Base-by-base conservation (phyloP, 1,139 yeast genomes). In the Candida smagusa region DNA sequence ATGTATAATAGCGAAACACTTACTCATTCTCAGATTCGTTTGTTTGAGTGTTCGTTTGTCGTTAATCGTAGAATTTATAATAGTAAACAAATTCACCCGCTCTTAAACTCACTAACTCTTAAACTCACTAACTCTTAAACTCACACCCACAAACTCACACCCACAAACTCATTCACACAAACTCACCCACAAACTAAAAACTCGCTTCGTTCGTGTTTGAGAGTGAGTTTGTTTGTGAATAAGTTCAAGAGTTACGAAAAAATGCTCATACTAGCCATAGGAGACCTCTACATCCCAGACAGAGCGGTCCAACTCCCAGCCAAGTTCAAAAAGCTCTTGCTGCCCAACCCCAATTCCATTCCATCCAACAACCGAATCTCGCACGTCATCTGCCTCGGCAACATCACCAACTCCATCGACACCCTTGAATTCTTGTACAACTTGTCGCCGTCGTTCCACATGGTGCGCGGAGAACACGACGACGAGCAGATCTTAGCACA, bases 221-320 rank as follows among this genome's bases (percentile, higher is more conserved):
- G n/a, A n/a, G n/a, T n/a, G n/a, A n/a, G 19, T 16, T 16, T 16
- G 19, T 16, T 16, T 16, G 19, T 16, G 3, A 3, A 5, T 16
- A 4, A 4, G 7, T 23, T 9, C 26, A 6, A 22, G 9, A 22
- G 9, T 22, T 9, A 22, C 7, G 6, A 23, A 23, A 23, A 23
- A 9, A 89, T 89, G 97, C 70, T 92, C 36, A 77, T 92, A n/a
- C 72, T 92, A 34, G 94, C 95, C 7, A 78, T 90, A 47, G 96
- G 96, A 7, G 97, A 92, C 56, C 70, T 92, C 9, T 88, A 82
- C 58, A 83, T 92, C 24, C 97, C 98, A 0, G 92, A 88, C 45
- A 68, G 97, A 48, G 84, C 94, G 9, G 70, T 77, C 28, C 90
- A 60, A 33, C 52, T 76, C 2, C 81, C 81, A 0, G 45, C 51